Base-by-base conservation (phyloP, 2,329 filamentous ascomycete genomes). In the Epichloe elymi region DNA sequence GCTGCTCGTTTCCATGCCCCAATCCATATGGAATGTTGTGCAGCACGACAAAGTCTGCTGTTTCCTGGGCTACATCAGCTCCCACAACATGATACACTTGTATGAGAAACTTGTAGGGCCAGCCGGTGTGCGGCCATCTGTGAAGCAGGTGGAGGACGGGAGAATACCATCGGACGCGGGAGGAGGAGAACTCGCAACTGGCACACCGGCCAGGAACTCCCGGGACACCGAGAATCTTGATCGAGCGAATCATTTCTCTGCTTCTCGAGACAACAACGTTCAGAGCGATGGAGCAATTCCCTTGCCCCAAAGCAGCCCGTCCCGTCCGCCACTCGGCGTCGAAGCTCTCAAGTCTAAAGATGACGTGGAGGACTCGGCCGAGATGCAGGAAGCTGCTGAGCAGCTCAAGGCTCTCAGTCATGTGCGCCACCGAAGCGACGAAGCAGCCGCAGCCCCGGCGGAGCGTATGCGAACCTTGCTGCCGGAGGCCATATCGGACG, bases 301-400 rank as follows among this genome's bases (percentile, higher is more conserved):
- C 20, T 47, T 56, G 5, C 48, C 58, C 1, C 63, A 65, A 40
- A 57, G 59, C 15, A 67, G 61, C 35, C 63, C 65, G 6, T 55
- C 60, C 12, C 54, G 53, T 5, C 51, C 51, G 2, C 33, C 56
- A 8, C 65, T 57, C 40, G 50, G 51, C 1, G 51, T 52, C 11
- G 44, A 53, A 4, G 57, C 61, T 1, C 54, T 55, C 15, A 67
- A 68, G 49, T 54, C 62, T 2, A 69, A 68, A 51, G 60, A 65
- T 11, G 65, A 67, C 14, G 64, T 64, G 5, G 79, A 82, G 59
- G 80, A 83, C 51, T 80, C 80, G n/a, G 79, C 76, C 8, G 80
- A 84, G 65, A 83, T 84, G 78, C 78, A 83, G 57, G 79, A 83
- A 62, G 80, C 80, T 19, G 80, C 80, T 4, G 80, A 83, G 59